Base-by-base conservation (phyloP, 2,329 filamentous ascomycete species). In the Fusarium solani-melongenae region DNA sequence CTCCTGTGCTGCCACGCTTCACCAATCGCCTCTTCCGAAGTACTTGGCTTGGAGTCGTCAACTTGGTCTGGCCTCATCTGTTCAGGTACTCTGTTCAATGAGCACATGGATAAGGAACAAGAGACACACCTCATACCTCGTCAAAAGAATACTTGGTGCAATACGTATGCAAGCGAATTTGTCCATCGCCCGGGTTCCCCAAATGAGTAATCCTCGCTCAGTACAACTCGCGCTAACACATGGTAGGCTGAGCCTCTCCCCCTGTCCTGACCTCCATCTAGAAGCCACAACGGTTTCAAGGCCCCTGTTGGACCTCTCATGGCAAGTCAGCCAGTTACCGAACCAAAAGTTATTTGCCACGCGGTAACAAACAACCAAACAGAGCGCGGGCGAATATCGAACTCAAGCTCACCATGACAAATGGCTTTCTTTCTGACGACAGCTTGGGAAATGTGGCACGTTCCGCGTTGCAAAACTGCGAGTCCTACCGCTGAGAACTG, bases 161-260 rank as follows among this genome's bases (percentile, higher is more conserved):
- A 29, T 29, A 53, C 55, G 36, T 36, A 57, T 17, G 41, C 41
- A 33, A 29, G 36, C 39, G 60, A 14, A 31, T 56, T 64, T 49
- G 49, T 22, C 51, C 39, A 66, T 68, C 39, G 66, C 20, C 62
- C 76, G 76, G 76, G 64, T 77, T 78, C 29, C 76, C 75, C 20
- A 70, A 77, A 69, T 33, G 27, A 71, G 76, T 75, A 78, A 74
- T 27, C 70, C 76, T 73, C 58, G 36, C 29, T 62, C 64, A 68
- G 31, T 17, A 67, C 38, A 24, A 12, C 59, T 51, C 38, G 39
- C 60, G 53, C 60, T 70, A 46, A 59, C 59, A 33, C 31, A 38
- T 46, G 53, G 67, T 51, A 51, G 70, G 67, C 53, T 66, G 60
- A 71, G 69, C 65, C 60, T 69, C 55, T 56, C 60, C 59, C 62